Evolutionary conservation across 2,329 filamentous ascomycete genomes (phyloP).

Genomic region (Teratosphaeria viscida): DNA sequence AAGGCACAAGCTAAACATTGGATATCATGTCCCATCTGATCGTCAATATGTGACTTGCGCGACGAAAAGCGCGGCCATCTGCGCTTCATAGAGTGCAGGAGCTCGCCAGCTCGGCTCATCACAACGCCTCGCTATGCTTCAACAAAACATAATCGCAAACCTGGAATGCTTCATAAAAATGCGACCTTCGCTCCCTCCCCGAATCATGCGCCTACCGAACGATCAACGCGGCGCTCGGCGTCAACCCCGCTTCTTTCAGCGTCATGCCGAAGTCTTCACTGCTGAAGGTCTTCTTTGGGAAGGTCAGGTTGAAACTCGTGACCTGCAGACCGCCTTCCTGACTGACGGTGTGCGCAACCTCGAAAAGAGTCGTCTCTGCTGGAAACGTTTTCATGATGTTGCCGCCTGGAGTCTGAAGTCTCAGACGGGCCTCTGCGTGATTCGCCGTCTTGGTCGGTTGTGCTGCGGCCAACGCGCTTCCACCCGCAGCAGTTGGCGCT

Average conservation of each 20-base stretch:
- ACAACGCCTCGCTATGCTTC: neutral
- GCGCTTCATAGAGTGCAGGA: neutral
- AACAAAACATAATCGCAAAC: neutral
- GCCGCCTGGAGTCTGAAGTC: slow-evolving; percentile 65
- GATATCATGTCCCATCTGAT: neutral
- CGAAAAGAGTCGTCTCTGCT: slow-evolving; percentile 83
- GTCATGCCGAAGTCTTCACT: slow-evolving; percentile 72
- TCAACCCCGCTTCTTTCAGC: slow-evolving; percentile 80
- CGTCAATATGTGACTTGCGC: neutral
- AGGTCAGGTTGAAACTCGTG: slow-evolving; percentile 71
- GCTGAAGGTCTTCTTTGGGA: slow-evolving; percentile 71
- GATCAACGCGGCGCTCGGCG: slow-evolving; percentile 83
- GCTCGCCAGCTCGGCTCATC: neutral
- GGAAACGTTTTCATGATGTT: slow-evolving; percentile 81
- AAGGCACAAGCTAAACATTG: neutral
- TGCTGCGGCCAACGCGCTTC: slow-evolving; percentile 34
- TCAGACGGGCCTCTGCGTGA: slow-evolving; percentile 70
- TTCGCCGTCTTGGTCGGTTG: slow-evolving; percentile 53
- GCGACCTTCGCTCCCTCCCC: neutral
- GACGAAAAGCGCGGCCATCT: neutral
- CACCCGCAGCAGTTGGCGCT: slow-evolving; percentile 31
- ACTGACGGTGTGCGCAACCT: slow-evolving; percentile 69
- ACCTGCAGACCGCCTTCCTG: slow-evolving; percentile 61
- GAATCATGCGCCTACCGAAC: slow-evolving; percentile 38
- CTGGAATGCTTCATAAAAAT: neutral